Conservation (phyloP, 2,329 filamentous ascomycete species). For the Trichophyton simii region DNA sequence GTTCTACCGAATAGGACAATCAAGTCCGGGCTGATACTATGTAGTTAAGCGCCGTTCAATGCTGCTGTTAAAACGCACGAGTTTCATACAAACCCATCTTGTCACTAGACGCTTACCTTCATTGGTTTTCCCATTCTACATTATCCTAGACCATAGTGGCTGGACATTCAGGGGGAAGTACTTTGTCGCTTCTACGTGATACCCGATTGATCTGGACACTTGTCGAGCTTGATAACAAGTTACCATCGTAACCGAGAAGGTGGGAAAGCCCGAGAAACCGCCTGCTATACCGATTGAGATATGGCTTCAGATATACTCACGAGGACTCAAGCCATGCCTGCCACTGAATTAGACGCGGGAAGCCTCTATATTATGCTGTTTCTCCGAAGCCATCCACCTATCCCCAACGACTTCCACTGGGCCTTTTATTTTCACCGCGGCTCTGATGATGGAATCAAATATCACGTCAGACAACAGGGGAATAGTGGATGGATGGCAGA, state of each 20-base stretch:
- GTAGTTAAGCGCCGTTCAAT: background rate
- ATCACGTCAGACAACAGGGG: conserved; percentile 16
- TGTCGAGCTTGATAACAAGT: too few relatives aligned
- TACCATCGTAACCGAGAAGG: too few relatives aligned
- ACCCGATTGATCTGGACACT: too few relatives aligned
- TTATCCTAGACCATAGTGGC: background rate
- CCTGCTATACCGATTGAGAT: background rate
- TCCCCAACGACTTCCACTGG: background rate
- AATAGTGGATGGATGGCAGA: conserved; percentile 15
- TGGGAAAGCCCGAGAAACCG: background rate
- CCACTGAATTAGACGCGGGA: background rate
- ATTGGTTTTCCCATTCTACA: background rate
- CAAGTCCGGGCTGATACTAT: background rate
- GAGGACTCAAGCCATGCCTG: background rate
- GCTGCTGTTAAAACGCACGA: background rate
- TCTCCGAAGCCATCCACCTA: background rate
- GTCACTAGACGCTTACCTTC: background rate
- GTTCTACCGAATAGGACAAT: background rate
- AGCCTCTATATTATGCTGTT: background rate
- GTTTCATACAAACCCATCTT: background rate
- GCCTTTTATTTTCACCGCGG: background rate
- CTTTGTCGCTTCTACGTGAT: too few relatives aligned
- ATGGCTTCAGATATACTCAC: background rate
- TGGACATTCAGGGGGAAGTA: background rate
- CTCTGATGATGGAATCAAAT: conserved; percentile 15